Evolutionary conservation across 108 stramenopile species (phyloP), one percentile per base, ranked within the genome.

Genomic region (Fragilariopsis cylindrus): DNA sequence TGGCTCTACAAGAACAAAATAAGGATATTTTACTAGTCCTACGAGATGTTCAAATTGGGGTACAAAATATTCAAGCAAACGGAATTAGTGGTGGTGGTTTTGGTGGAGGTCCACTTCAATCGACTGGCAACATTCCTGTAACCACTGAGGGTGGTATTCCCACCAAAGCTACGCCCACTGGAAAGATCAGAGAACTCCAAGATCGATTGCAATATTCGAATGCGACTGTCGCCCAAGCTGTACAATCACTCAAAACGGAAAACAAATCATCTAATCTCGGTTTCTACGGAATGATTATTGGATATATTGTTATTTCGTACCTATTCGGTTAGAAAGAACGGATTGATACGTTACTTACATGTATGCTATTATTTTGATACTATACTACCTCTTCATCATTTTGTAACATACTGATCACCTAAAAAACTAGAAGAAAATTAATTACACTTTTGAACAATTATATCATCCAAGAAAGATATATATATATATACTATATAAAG

Each of bases 1-100:
- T 94, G 75, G 96, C 94, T 7, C 84, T 98, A 67, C 89, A 96
- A 73, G 96, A 96, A 71, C 96, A 96, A 67, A 93, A 96, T 81
- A 94, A 96, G 82, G 97, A 98, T 49, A 88, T 97, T 69, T 73
- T 98, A 15, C 74, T 96, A 65, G 96, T 96, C n/a, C 76, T 98
- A 58, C 88, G 96, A 21, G 96, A 97, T 70, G 90, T 98, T 68
- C 96, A 97, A 72, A 94, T 96, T 81, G 90, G 92, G 52, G 87
- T 92, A 11, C 90, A 92, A 74, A 87, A 88, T 16, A 82, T 92
- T 65, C 88, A 88, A 72, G 81, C 87, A 9, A 76, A 74, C 56
- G 88, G 91, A 53, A 77, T 65, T 54, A 79, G 78, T 69, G 82
- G 75, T 30, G 79, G 75, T 50, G 79, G 82, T 58, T 53, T 65